phyloP scores from a whole-genome alignment of 495 filamentous ascomycete species.

The Neurospora tetrasperma region DNA sequence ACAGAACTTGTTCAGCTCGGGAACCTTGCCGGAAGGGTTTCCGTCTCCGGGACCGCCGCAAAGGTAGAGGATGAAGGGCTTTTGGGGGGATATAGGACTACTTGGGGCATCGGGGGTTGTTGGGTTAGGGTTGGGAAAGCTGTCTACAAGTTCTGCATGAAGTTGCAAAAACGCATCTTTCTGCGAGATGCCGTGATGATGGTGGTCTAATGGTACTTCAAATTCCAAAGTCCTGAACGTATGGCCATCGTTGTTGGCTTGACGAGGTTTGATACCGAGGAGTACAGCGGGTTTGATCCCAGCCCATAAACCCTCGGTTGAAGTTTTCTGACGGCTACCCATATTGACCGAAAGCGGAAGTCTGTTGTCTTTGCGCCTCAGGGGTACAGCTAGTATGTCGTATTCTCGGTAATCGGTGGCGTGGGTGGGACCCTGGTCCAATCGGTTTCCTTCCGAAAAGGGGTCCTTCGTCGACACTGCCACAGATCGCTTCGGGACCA shows the following conservation, averaged over 20 bases:
- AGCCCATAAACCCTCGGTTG: background rate
- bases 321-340: background rate
- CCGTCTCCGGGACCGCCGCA: conserved; percentile 64
- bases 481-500: background rate
- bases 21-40: conserved; percentile 52
- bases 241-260: background rate
- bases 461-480: background rate
- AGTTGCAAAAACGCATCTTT: conserved; percentile 3
- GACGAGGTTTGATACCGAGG: background rate
- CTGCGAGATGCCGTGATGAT: background rate
- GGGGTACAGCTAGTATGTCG: background rate
- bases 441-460: background rate
- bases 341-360: background rate
- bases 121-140: background rate
- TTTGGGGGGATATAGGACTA: background rate
- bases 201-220: conserved; percentile 14
- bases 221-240: conserved; percentile 2
- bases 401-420: background rate
- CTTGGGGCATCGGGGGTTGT: background rate
- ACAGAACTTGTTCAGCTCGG: conserved; percentile 45
- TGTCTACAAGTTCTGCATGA: conserved; percentile 13
- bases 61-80: conserved; percentile 36
- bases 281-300: background rate
- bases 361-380: background rate
- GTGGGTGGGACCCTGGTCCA: background rate